Evolutionary conservation across 495 filamentous ascomycete species (phyloP).

Genomic region (Polyplosphaeria fusca): DNA sequence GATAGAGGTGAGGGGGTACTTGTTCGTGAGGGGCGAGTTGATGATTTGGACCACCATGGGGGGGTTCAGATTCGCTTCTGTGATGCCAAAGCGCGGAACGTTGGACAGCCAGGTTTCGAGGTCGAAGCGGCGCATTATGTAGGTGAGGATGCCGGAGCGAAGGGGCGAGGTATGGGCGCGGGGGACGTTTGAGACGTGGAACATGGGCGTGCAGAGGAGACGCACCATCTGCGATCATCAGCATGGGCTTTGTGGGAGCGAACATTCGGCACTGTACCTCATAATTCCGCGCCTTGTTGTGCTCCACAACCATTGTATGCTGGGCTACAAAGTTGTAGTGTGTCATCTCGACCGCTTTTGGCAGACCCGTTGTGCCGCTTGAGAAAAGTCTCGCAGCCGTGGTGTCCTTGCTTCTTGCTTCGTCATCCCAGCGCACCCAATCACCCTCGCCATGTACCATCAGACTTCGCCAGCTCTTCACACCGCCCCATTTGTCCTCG

Average conservation of each 20-base stretch:
- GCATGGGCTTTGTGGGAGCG: too few relatives aligned
- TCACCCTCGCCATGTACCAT: conserved; percentile 23
- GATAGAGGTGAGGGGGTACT: conserved; percentile 47
- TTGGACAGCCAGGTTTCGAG: conserved; percentile 48
- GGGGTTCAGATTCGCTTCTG: conserved; percentile 55
- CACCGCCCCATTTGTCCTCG: neutral
- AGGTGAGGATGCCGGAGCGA: conserved; percentile 37
- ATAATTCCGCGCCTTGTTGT: conserved; percentile 35
- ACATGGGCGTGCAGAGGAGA: conserved; percentile 56
- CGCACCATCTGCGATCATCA: conserved; percentile 39
- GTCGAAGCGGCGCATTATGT: conserved; percentile 62
- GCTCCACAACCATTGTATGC: conserved; percentile 46
- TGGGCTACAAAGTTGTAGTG: conserved; percentile 53
- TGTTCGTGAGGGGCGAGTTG: conserved; percentile 38
- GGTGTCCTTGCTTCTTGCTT: neutral
- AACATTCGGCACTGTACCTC: too few relatives aligned
- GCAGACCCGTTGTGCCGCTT: conserved; percentile 57
- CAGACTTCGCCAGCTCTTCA: conserved; percentile 16
- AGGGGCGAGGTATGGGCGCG: conserved; percentile 1
- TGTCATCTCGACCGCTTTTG: conserved; percentile 52
- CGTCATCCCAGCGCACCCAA: conserved; percentile 4
- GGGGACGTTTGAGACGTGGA: conserved; percentile 51
- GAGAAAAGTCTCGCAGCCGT: conserved; percentile 18
- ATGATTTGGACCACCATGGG: conserved; percentile 49
- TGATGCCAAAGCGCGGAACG: conserved; percentile 51